Base-by-base conservation (phyloP, 768 basidiomycete species). In the Royoungia palumana region DNA sequence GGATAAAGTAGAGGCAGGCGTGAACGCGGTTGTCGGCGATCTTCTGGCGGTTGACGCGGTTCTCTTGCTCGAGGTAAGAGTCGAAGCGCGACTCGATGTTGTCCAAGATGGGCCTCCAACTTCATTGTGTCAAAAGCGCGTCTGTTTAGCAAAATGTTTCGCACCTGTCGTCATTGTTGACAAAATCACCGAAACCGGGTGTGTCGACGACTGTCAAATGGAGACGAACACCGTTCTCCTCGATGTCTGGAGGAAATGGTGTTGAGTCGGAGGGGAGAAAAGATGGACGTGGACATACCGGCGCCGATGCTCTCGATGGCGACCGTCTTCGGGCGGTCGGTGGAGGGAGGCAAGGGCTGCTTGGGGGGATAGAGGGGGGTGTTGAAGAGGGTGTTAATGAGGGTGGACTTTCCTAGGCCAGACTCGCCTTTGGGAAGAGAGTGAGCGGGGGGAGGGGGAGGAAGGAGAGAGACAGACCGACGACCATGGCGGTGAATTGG, bases 201-300 rank as follows among this genome's bases (percentile, higher is more conserved):
- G 94, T 99, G 68, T 99, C 96, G 55, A 99, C 96, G 53, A 99
- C 95, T n/a, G 94, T 98, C 48, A 99, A 74, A 65, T 94, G 93
- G 37, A 98, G 82, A 58, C 94, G 83, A 35, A 98, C 96, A 50
- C 94, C 95, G 51, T 89, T 95, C 76, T 99, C 96, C 75, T 98
- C 95, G 63, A 99, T 98, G 67, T 99, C 96, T 96, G 70, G 60
- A 58, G 64, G 69, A 57, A 34, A 42, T 54, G 54, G 46, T 46
- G 49, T 58, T 61, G 57, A 60, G 30, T 1, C 19, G 1, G 25
- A n/a, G 1, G 37, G 56, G 42, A 3, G 8, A 10, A 24, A 30
- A 41, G 6, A 7, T 1, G 25, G 4, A 21, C 1, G 32, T 0
- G 9, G 17, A 55, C 79, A 60, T 63, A 95, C 95, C 95, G 57